Evolutionary conservation across 164 flowering plant genomes (phyloP), one percentile per base, ranked within the genome.

Genomic region (Annona cherimola): DNA sequence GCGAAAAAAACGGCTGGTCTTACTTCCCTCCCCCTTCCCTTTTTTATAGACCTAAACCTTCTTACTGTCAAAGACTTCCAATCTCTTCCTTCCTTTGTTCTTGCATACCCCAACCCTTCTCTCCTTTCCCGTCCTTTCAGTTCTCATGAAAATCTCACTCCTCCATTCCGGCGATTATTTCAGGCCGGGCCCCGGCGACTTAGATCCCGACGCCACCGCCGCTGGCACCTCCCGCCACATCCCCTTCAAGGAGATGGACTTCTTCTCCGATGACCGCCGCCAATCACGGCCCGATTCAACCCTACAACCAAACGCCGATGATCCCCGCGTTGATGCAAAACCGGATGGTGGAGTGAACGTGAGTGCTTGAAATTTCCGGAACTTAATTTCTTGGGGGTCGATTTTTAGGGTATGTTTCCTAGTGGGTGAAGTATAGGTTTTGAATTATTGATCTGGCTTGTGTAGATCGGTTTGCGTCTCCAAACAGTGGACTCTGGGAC

Each of bases 1-100:
- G 65, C 67, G 74, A 61, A 8, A 63, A 74, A 73, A 76, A 71
- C 77, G 78, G 83, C 78, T 72, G 78, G 80, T 73, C 75, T 63
- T 72, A 71, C 61, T 39, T 18, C n/a, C 45, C 55, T 26, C 68
- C 61, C 39, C 40, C 64, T 63, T 9, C 2, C 50, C 74, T 45
- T 41, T 65, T 61, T 42, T 71, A 68, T 72, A 64, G 68, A 44
- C 68, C 41, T 40, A 41, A 43, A 35, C 66, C 70, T 57, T 68
- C 75, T 54, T 50, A 59, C 77, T 35, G 16, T 45, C 66, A 61
- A 71, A 69, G 71, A 14, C 77, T 60, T 66, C 63, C 61, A 26
- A 69, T 66, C 46, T 50, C 57, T 16, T 42, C 66, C 4, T 40
- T 39, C 26, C 11, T 42, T 40, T 63, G 44, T 69, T 46, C 19